Percentiles rank a stretch among this genome's conserved stretches.
Evolutionary conservation across 1,284 basidiomycete species (phyloP).

Genomic region (Papiliotrema flavescens): DNA sequence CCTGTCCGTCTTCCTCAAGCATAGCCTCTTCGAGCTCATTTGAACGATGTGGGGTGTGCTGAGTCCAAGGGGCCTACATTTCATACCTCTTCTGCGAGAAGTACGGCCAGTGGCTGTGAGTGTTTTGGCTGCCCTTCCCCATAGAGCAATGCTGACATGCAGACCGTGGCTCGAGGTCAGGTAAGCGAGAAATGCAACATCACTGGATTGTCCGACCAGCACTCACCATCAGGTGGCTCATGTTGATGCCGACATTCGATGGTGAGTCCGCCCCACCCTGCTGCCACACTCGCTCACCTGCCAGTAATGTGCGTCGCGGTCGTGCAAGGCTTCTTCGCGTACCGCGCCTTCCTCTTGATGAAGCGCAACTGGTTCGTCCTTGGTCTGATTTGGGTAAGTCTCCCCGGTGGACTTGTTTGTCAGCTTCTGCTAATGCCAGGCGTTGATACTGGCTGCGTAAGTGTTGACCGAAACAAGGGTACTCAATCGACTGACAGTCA

Average conservation of each 20-base stretch:
- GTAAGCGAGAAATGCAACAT: too few relatives aligned
- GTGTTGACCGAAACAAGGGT: not conserved
- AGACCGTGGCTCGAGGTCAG: slow-evolving; percentile 24
- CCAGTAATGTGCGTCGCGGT: slow-evolving; percentile 12
- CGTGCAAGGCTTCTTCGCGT: slow-evolving; percentile 33
- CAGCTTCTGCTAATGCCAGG: not conserved
- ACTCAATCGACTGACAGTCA: slow-evolving; percentile 1
- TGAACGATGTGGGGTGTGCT: too few relatives aligned
- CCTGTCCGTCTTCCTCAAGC: too few relatives aligned
- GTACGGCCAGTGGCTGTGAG: slow-evolving; percentile 25
- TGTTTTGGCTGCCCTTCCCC: not conserved
- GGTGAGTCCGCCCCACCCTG: slow-evolving; percentile 6
- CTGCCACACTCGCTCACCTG: not conserved
- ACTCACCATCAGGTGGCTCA: slow-evolving; percentile 15
- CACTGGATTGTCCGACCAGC: too few relatives aligned
- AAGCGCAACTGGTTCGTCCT: slow-evolving; percentile 23
- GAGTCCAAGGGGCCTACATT: slow-evolving; percentile 22
- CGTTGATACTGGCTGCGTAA: slow-evolving; percentile 15
- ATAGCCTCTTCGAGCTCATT: too few relatives aligned
- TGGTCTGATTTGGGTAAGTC: slow-evolving; percentile 16
- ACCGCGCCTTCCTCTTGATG: slow-evolving; percentile 29
- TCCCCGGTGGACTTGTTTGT: not conserved
- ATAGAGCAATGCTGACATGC: not conserved
- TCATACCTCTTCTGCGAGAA: slow-evolving; percentile 25
- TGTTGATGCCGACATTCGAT: slow-evolving; percentile 21